Conservation (phyloP, 2,329 filamentous ascomycete species). For the Fusarium euwallaceae region DNA sequence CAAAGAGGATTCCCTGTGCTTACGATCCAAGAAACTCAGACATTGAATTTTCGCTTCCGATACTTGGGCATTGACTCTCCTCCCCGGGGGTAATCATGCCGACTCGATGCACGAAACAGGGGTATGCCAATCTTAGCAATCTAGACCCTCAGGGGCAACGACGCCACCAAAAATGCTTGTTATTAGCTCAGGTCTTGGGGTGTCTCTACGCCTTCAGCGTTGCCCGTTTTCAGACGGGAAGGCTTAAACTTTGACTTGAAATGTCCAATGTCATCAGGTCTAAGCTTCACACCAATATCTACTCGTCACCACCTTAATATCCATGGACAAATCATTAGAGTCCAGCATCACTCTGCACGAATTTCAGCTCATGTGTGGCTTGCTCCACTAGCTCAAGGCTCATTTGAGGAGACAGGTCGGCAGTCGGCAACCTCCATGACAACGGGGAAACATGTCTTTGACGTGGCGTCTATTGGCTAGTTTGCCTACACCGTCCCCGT, state of each 20-base stretch:
- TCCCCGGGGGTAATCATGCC: slow-evolving; percentile 13
- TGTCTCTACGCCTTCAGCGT: background rate
- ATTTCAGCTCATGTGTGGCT: slow-evolving; percentile 5
- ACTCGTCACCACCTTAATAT: background rate
- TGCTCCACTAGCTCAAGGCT: slow-evolving; percentile 3
- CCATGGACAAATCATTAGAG: background rate
- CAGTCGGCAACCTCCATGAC: slow-evolving; percentile 7
- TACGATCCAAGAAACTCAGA: background rate
- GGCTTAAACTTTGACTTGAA: background rate
- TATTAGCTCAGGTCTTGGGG: background rate
- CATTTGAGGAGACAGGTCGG: background rate
- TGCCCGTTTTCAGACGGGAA: background rate
- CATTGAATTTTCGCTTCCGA: background rate
- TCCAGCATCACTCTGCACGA: background rate
- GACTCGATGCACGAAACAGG: background rate
- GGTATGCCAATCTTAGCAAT: background rate
- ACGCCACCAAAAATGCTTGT: slow-evolving; percentile 7
- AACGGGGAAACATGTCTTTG: background rate
- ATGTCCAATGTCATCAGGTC: background rate
- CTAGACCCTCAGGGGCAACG: slow-evolving; percentile 28
- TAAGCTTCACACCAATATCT: background rate
- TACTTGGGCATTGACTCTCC: too few species aligned
- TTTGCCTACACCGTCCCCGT: background rate
- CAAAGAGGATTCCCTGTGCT: background rate
- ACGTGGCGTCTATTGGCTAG: background rate